Evolutionary conservation across 345 rosid species (phyloP).

Genomic region (Anastatica hierochuntica): DNA sequence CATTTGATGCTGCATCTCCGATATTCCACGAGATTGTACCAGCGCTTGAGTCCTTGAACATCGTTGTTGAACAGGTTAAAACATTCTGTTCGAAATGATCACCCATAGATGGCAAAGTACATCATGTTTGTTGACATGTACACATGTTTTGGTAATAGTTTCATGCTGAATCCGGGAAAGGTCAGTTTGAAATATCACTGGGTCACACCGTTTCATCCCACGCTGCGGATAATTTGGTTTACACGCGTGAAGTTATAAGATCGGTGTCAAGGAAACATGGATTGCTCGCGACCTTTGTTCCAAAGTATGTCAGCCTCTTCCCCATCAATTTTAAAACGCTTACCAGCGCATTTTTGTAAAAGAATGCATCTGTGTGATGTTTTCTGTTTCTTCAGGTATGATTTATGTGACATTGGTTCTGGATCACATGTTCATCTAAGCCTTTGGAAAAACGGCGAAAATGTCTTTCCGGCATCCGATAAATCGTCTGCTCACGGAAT

Average conservation of each 20-base stretch:
- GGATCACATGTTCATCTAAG: constrained; percentile 96
- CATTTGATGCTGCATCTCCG: constrained; percentile 54
- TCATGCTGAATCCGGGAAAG: constrained; percentile 87
- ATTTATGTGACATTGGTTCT: constrained; percentile 74
- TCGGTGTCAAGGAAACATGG: constrained; percentile 82
- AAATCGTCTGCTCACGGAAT: constrained; percentile 62
- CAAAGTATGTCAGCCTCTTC: constrained; percentile 51
- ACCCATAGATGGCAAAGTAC: neutral
- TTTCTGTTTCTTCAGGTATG: constrained; percentile 43
- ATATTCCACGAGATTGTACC: constrained; percentile 57
- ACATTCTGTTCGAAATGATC: neutral
- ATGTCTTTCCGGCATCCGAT: constrained; percentile 65
- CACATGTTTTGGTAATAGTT: constrained; percentile 27
- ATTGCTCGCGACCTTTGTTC: constrained; percentile 72
- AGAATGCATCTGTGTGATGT: neutral
- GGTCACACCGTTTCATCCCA: constrained; percentile 43
- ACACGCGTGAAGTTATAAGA: constrained; percentile 68
- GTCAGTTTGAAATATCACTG: constrained; percentile 77
- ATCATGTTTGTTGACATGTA: constrained; percentile 3
- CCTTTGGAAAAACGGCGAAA: constrained; percentile 66
- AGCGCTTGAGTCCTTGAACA: constrained; percentile 55
- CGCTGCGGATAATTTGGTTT: constrained; percentile 80
- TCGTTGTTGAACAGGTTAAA: constrained; percentile 74
- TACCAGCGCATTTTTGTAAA: neutral
- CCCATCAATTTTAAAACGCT: neutral